Percentiles rank a stretch among this genome's conserved stretches.
phyloP scores from a whole-genome alignment of 2,329 filamentous ascomycete genomes.

The Colletotrichum phormii region DNA sequence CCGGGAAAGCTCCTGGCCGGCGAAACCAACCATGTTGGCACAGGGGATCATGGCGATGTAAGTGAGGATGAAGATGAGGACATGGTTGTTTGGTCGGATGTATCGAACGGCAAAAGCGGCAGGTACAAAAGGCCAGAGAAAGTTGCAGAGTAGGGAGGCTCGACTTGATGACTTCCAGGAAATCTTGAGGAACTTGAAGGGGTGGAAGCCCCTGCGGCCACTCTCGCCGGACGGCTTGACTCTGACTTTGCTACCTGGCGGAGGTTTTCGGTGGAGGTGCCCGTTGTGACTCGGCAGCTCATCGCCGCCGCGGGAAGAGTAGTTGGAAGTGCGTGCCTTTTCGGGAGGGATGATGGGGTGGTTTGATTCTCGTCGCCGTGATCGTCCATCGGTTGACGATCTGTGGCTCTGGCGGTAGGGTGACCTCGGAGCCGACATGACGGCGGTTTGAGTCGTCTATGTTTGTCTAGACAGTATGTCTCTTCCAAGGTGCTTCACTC shows the following conservation, averaged over 20 bases:
- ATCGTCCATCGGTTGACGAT: conserved; percentile 12
- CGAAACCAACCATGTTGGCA: conserved; percentile 81
- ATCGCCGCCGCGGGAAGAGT: not conserved
- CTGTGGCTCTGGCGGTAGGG: conserved; percentile 31
- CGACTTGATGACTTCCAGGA: conserved; percentile 72
- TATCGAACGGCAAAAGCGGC: conserved; percentile 74
- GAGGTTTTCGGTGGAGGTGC: conserved; percentile 7
- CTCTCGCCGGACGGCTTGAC: conserved; percentile 52
- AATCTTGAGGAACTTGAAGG: conserved; percentile 71
- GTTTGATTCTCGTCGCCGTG: conserved; percentile 25
- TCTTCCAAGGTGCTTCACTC: not conserved
- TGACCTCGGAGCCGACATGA: conserved; percentile 34
- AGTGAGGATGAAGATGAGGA: conserved; percentile 76
- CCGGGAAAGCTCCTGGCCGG: conserved; percentile 69
- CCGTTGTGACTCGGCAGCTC: conserved; percentile 27
- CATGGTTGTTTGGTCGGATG: conserved; percentile 57
- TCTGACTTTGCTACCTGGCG: conserved; percentile 61
- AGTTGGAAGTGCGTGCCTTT: conserved; percentile 20
- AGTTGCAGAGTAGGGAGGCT: conserved; percentile 73
- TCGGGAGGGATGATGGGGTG: conserved; percentile 16
- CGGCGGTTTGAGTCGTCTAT: not conserved
- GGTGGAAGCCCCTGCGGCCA: conserved; percentile 74
- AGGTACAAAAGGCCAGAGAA: conserved; percentile 81
- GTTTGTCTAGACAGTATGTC: not conserved
- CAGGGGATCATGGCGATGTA: conserved; percentile 84